These are phyloP conservation scores for Corymbia citriodora DNA, from an alignment of 441 rosid genomes.

Conservation along the genomic window DNA sequence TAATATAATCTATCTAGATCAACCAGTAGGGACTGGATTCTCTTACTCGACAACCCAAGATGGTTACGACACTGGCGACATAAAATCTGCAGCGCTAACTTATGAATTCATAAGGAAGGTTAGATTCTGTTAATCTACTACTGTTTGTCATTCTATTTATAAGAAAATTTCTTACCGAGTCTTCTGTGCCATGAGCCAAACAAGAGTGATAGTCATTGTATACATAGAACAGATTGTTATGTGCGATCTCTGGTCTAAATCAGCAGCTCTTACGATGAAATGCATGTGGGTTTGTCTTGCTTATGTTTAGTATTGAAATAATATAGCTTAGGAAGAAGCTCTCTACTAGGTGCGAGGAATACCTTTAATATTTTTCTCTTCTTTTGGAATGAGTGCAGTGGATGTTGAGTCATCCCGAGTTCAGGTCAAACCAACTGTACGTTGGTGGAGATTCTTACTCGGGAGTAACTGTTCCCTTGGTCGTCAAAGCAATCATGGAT, in stretches of 20 bases:
- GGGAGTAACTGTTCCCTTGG: constrained; percentile 20
- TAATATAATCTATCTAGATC: constrained; percentile 10
- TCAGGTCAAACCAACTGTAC: constrained; percentile 15
- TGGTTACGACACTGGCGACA: neutral
- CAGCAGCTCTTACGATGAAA: neutral
- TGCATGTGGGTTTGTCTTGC: neutral
- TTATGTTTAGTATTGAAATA: neutral
- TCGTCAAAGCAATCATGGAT: constrained; percentile 12
- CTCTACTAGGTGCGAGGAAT: neutral
- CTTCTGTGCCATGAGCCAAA: neutral
- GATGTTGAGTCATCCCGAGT: constrained; percentile 21
- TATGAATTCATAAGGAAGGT: constrained; percentile 11
- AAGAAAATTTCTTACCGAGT: neutral
- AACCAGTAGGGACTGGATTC: constrained; percentile 20
- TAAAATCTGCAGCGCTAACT: neutral
- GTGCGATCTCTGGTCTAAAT: neutral
- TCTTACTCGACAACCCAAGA: constrained; percentile 5
- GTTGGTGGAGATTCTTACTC: constrained; percentile 29
- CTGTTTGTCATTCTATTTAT: neutral
- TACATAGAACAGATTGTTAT: neutral
- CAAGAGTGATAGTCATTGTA: neutral
- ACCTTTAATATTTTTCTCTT: neutral
- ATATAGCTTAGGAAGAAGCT: neutral
- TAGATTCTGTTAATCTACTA: neutral
- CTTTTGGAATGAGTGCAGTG: constrained; percentile 17